A percentile compares a stretch with the other conserved stretches of the same genome.
Evolutionary conservation across 176 grass and related monocot species (phyloP).

Genomic region (Carex parvula): DNA sequence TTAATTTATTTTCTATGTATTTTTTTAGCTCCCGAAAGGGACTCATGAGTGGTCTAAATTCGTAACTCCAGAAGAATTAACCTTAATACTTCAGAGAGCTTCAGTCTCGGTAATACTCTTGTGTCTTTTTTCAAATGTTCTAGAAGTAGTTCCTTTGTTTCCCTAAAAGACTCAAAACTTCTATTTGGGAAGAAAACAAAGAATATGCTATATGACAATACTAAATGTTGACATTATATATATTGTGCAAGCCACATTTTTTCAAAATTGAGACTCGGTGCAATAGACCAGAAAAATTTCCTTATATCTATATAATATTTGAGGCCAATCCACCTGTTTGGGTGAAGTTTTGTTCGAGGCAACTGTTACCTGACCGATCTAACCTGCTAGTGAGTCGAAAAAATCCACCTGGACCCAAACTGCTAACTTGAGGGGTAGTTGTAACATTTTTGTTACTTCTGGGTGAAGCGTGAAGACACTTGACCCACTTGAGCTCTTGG

Average conservation of each 20-base stretch:
- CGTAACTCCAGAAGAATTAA: conserved; percentile 77
- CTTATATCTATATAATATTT: not conserved
- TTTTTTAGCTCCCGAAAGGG: conserved; percentile 76
- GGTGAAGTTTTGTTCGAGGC: no score
- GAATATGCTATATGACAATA: not conserved
- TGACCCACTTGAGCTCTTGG: not conserved
- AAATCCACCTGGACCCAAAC: no score
- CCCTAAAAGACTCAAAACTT: not conserved
- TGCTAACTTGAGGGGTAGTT: not conserved
- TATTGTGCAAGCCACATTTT: not conserved
- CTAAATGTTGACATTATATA: not conserved
- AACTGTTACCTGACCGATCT: no score
- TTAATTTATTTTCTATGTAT: conserved; percentile 27
- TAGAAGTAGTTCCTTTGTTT: not conserved
- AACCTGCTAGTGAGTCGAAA: no score
- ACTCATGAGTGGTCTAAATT: conserved; percentile 92
- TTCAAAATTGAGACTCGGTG: not conserved
- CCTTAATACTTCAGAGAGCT: conserved; percentile 60
- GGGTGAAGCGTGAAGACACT: not conserved
- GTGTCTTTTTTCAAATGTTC: not conserved
- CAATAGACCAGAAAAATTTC: not conserved
- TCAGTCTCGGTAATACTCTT: conserved; percentile 61
- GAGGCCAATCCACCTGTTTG: no score
- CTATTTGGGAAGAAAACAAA: not conserved
- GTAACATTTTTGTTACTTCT: not conserved